These are phyloP conservation scores for Cutaneotrichosporon curvatum DNA, from an alignment of 1,284 basidiomycete species.

Conservation along the genomic window DNA sequence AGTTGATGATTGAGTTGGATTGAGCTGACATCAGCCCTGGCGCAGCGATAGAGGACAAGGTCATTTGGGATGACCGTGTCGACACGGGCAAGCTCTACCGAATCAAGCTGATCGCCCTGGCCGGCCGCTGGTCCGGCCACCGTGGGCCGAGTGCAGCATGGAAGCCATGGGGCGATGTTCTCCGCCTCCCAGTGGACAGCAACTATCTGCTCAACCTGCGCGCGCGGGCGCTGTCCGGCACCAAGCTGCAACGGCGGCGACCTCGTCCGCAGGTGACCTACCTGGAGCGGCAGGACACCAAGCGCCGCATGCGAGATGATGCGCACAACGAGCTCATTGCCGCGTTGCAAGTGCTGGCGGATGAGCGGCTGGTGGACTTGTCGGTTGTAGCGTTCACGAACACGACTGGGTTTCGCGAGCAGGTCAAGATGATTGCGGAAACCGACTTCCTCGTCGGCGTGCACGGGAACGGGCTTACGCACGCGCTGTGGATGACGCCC, in stretches of 20 bases:
- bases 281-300: constrained; percentile 50
- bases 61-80: constrained; percentile 18
- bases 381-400: constrained; percentile 5
- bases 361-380: constrained; percentile 8
- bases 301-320: constrained; percentile 46
- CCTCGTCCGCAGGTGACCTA: constrained; percentile 8
- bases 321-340: constrained; percentile 28
- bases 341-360: constrained; percentile 44
- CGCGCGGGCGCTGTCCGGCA: constrained; percentile 15
- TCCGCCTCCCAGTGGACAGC: constrained; percentile 22
- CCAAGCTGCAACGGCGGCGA: neutral
- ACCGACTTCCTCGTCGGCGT: constrained; percentile 44
- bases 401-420: constrained; percentile 4
- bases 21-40: constrained; percentile 13
- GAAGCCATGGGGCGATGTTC: constrained; percentile 31
- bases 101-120: constrained; percentile 17
- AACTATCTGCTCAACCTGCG: constrained; percentile 25
- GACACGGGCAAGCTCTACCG: constrained; percentile 15
- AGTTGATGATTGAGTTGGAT: neutral
- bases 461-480: constrained; percentile 69
- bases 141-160: constrained; percentile 16
- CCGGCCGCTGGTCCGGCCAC: constrained; percentile 23
- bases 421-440: constrained; percentile 8
- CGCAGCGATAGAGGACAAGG: constrained; percentile 14
- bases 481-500: constrained; percentile 67